Percentiles rank a stretch among this genome's conserved stretches.
Evolutionary conservation across 208 protist genomes (phyloP).

Genomic region (Phytomonas sp.): DNA sequence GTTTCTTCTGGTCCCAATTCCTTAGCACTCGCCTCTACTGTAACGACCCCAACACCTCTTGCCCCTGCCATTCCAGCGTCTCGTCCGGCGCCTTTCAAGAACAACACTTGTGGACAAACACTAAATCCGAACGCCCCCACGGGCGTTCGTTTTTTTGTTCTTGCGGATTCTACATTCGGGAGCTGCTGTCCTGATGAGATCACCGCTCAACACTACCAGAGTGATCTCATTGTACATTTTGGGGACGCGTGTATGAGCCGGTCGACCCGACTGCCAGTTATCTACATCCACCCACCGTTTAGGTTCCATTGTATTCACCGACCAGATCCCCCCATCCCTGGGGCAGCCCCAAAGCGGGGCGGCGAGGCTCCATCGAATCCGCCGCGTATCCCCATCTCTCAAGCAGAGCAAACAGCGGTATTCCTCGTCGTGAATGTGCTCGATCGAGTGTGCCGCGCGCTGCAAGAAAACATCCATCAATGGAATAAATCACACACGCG

Average conservation of each 20-base stretch:
- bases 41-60: not conserved
- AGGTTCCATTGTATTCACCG: constrained; percentile 13
- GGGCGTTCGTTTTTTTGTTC: constrained; percentile 50
- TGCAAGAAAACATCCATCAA: not conserved
- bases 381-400: not conserved
- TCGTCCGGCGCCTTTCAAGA: constrained; percentile 1
- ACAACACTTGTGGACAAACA: not conserved
- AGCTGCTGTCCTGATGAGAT: constrained; percentile 90
- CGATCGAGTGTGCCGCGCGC: not conserved
- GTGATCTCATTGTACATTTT: constrained; percentile 88
- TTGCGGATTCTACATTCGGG: constrained; percentile 89
- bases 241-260: constrained; percentile 84
- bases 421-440: not conserved
- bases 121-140: constrained; percentile 34
- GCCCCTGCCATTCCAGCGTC: not conserved
- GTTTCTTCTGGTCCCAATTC: not conserved
- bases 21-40: not conserved
- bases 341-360: not conserved
- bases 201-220: constrained; percentile 76
- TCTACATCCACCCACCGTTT: constrained; percentile 64
- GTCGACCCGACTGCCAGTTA: constrained; percentile 68
- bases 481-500: not conserved
- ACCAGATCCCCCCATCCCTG: not conserved
- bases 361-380: not conserved
- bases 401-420: not conserved